Conservation (phyloP, 2,329 filamentous ascomycete species). For the Aureobasidium sp. region DNA sequence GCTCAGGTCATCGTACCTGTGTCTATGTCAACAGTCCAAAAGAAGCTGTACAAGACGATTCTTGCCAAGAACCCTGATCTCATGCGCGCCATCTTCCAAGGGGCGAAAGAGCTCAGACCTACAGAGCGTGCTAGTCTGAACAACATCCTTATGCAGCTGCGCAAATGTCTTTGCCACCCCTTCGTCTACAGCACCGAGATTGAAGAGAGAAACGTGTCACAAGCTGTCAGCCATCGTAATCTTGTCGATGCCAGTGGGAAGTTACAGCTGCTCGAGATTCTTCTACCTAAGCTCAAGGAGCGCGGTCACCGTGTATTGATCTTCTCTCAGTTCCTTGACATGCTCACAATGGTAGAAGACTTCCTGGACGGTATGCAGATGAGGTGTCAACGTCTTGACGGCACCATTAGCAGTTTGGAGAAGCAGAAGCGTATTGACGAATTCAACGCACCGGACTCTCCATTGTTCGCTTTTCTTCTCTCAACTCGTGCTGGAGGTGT, state of each 20-base stretch:
- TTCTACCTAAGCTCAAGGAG: conserved; percentile 80
- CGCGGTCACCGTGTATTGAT: conserved; percentile 85
- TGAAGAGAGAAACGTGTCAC: conserved; percentile 66
- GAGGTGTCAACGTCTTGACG: conserved; percentile 74
- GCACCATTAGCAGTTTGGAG: conserved; percentile 69
- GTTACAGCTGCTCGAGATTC: conserved; percentile 71
- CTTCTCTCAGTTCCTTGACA: conserved; percentile 89
- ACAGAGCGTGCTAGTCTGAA: conserved; percentile 73
- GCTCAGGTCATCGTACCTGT: conserved; percentile 91
- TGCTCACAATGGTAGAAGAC: conserved; percentile 84
- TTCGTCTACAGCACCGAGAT: conserved; percentile 89
- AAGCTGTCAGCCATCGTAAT: conserved; percentile 62
- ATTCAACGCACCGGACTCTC: conserved; percentile 79
- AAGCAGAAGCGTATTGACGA: conserved; percentile 93
- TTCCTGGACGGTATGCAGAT: conserved; percentile 73
- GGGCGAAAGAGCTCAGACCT: conserved; percentile 47
- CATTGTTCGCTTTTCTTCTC: conserved; percentile 81
- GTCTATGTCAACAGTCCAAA: conserved; percentile 90
- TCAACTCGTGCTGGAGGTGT: conserved; percentile 94
- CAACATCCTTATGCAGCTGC: conserved; percentile 92
- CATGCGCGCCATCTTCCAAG: conserved; percentile 75
- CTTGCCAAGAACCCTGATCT: conserved; percentile 83
- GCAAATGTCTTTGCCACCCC: conserved; percentile 91
- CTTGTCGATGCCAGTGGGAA: conserved; percentile 89
- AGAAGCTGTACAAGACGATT: conserved; percentile 90